Percentiles rank a stretch among this genome's conserved stretches.
These are phyloP conservation scores for Aspergillus tanneri DNA, from an alignment of 2,329 filamentous ascomycete species.

Conservation along the genomic window DNA sequence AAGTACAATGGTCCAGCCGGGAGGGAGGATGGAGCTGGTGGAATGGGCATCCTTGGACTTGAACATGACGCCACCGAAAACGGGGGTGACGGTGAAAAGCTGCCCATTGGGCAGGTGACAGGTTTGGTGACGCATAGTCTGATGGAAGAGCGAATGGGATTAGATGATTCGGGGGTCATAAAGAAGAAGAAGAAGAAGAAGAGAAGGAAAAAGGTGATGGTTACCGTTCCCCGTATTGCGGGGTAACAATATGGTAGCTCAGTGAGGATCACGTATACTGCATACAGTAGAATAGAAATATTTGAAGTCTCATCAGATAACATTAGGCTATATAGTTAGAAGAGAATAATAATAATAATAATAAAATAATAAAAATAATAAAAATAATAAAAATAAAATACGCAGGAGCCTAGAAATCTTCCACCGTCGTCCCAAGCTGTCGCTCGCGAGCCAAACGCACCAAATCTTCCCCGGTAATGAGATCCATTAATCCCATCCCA, in stretches of 20 bases:
- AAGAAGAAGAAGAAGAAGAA: too few relatives aligned
- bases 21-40: conserved; percentile 65
- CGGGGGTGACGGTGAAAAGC: conserved; percentile 73
- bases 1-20: conserved; percentile 87
- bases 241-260: too few relatives aligned
- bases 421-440: conserved; percentile 53
- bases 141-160: conserved; percentile 10
- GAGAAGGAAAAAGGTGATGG: too few relatives aligned
- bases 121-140: conserved; percentile 31
- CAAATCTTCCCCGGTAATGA: conserved; percentile 61
- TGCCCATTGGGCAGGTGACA: conserved; percentile 81
- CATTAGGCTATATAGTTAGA: too few relatives aligned
- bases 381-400: too few relatives aligned
- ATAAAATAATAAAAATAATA: too few relatives aligned
- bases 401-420: conserved; percentile 47
- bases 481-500: conserved; percentile 67
- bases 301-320: too few relatives aligned
- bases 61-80: conserved; percentile 91
- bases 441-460: conserved; percentile 56
- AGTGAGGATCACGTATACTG: too few relatives aligned
- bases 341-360: too few relatives aligned
- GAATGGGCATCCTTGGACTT: conserved; percentile 73
- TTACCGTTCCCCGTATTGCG: too few relatives aligned
- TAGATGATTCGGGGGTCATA: too few relatives aligned
- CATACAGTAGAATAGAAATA: too few relatives aligned